Evolutionary conservation across 2,329 filamentous ascomycete species (phyloP).

Genomic region (Dactylella cylindrospora): DNA sequence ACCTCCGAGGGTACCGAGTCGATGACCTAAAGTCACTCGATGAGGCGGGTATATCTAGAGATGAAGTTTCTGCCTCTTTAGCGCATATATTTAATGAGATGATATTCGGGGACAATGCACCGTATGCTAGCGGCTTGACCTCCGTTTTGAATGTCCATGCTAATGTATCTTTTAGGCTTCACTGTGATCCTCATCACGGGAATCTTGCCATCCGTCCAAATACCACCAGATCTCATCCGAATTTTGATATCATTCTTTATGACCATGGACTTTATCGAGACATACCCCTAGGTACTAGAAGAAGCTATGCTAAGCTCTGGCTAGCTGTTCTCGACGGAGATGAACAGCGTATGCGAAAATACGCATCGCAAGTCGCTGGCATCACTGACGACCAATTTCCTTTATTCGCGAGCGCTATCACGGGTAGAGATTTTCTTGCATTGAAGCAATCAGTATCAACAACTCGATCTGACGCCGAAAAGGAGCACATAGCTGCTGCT

Average conservation of each 20-base stretch:
- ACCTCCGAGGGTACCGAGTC: constrained; percentile 78
- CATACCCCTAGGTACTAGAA: constrained; percentile 74
- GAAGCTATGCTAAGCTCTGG: constrained; percentile 96
- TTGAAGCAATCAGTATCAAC: constrained; percentile 63
- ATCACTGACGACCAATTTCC: constrained; percentile 88
- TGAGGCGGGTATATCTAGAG: constrained; percentile 80
- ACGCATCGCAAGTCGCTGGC: constrained; percentile 84
- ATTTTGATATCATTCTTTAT: constrained; percentile 95
- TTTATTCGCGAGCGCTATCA: constrained; percentile 93
- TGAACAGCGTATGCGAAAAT: constrained; percentile 79
- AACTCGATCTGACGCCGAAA: constrained; percentile 71
- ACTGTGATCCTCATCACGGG: constrained; percentile 95
- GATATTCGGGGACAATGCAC: constrained; percentile 89
- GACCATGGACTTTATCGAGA: constrained; percentile 96
- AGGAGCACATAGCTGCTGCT: constrained; percentile 79
- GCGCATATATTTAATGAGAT: constrained; percentile 98
- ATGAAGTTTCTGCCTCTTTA: constrained; percentile 89
- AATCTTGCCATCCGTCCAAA: constrained; percentile 92
- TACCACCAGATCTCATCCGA: constrained; percentile 61
- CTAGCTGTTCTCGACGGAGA: constrained; percentile 91
- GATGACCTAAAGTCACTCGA: constrained; percentile 90
- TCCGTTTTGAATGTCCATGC: background rate
- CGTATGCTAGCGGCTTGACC: constrained; percentile 51
- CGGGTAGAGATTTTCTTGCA: constrained; percentile 83
- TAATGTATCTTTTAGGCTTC: constrained; percentile 56